Percentiles rank a stretch among this genome's conserved stretches.
Evolutionary conservation across 768 basidiomycete genomes (phyloP).

Genomic region (Hericium coralloides): DNA sequence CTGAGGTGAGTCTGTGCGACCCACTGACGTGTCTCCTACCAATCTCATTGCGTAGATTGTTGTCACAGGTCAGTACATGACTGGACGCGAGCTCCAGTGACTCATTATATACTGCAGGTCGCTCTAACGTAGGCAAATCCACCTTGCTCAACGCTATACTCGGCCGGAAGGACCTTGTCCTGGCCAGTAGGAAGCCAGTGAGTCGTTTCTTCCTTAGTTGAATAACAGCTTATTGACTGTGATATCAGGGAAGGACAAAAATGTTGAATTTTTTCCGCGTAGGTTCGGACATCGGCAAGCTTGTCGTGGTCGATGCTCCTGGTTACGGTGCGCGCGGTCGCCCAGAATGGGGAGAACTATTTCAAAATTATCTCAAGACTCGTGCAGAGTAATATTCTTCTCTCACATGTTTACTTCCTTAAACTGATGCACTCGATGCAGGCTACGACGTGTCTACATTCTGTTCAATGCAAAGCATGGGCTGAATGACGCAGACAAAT

Average conservation of each 20-base stretch:
- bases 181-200: constrained; percentile 66
- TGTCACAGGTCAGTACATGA: constrained; percentile 10
- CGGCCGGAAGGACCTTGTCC: constrained; percentile 44
- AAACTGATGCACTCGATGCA: constrained; percentile 18
- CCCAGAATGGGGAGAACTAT: constrained; percentile 65
- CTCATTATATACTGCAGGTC: constrained; percentile 33
- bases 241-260: constrained; percentile 56
- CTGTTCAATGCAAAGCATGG: constrained; percentile 63
- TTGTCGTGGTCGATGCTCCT: constrained; percentile 71
- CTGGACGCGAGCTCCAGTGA: not conserved
- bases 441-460: constrained; percentile 63
- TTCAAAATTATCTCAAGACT: constrained; percentile 52
- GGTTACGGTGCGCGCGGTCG: constrained; percentile 73
- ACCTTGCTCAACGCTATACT: constrained; percentile 63
- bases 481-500: constrained; percentile 42
- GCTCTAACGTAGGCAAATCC: constrained; percentile 75
- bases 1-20: constrained; percentile 9
- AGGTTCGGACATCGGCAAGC: constrained; percentile 41
- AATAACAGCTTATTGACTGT: not conserved
- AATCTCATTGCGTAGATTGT: constrained; percentile 6
- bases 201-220: constrained; percentile 16
- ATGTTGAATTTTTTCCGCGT: constrained; percentile 65
- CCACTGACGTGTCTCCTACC: not conserved
- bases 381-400: constrained; percentile 46
- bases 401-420: not conserved